These are phyloP conservation scores for Sporothrix euskadiensis DNA, from an alignment of 2,329 filamentous ascomycete genomes.

Conservation along the genomic window DNA sequence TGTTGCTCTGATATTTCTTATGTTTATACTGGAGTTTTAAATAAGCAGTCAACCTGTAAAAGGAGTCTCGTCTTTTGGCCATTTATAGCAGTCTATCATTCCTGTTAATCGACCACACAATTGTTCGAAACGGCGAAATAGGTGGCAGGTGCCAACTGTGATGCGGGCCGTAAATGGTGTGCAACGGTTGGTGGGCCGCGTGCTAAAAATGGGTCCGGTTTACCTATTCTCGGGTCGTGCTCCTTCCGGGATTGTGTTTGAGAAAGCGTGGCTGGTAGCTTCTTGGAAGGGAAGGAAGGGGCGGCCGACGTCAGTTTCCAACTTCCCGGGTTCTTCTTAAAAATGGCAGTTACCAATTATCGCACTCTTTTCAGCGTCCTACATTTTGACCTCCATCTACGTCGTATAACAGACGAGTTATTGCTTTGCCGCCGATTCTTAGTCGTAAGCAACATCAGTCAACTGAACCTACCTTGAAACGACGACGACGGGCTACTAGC, in stretches of 20 bases:
- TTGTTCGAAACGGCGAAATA: background rate
- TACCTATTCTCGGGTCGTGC: background rate
- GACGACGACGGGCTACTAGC: background rate
- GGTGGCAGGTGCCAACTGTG: background rate
- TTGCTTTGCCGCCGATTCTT: background rate
- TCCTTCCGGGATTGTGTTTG: constrained; percentile 15
- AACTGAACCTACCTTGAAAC: background rate
- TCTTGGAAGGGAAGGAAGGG: background rate
- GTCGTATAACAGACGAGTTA: background rate
- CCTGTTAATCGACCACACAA: too few species aligned
- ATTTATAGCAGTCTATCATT: too few species aligned
- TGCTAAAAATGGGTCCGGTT: constrained; percentile 12
- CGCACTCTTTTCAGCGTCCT: background rate
- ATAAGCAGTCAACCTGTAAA: too few species aligned
- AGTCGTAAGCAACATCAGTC: background rate
- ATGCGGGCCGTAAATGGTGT: background rate
- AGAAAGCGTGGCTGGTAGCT: constrained; percentile 10
- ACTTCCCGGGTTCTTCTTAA: background rate
- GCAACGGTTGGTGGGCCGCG: background rate
- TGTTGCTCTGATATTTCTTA: too few species aligned
- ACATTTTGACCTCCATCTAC: background rate
- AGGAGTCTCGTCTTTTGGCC: too few species aligned
- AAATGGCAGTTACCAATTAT: background rate
- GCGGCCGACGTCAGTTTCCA: background rate
- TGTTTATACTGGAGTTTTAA: too few species aligned